phyloP scores from a whole-genome alignment of 495 filamentous ascomycete species.

The Parmelia sp. region DNA sequence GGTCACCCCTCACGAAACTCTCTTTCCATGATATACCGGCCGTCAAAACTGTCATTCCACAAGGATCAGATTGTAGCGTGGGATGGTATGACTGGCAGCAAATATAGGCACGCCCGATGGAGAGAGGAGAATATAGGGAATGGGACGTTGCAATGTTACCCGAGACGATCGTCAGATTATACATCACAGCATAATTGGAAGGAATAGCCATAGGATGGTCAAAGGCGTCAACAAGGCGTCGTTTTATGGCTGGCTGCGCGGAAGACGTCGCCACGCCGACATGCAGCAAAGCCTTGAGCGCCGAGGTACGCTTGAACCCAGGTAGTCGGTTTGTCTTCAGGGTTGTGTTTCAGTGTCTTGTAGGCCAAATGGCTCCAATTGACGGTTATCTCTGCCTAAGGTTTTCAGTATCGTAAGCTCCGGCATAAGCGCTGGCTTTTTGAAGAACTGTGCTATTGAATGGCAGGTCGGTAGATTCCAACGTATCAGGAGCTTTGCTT shows the following conservation, averaged over 20 bases:
- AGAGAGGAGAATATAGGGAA: neutral
- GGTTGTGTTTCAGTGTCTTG: neutral
- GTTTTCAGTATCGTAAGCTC: neutral
- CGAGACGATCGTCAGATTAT: neutral
- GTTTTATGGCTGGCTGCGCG: neutral
- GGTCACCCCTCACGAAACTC: neutral
- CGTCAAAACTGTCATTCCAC: neutral
- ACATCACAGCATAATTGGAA: neutral
- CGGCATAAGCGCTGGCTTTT: neutral
- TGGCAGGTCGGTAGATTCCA: too few species aligned
- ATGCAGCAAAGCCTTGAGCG: neutral
- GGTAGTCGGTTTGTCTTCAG: neutral
- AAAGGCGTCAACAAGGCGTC: neutral
- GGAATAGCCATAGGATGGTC: neutral
- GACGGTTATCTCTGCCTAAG: neutral
- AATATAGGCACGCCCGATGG: neutral
- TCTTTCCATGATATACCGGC: neutral
- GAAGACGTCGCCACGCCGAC: neutral
- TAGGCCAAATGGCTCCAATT: neutral
- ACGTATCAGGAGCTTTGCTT: too few species aligned
- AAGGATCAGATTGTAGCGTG: neutral
- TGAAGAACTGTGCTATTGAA: neutral
- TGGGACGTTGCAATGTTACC: neutral
- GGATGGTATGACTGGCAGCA: neutral
- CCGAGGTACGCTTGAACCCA: neutral